Conservation (phyloP, 345 rosid species). For the Anacardium occidentale region DNA sequence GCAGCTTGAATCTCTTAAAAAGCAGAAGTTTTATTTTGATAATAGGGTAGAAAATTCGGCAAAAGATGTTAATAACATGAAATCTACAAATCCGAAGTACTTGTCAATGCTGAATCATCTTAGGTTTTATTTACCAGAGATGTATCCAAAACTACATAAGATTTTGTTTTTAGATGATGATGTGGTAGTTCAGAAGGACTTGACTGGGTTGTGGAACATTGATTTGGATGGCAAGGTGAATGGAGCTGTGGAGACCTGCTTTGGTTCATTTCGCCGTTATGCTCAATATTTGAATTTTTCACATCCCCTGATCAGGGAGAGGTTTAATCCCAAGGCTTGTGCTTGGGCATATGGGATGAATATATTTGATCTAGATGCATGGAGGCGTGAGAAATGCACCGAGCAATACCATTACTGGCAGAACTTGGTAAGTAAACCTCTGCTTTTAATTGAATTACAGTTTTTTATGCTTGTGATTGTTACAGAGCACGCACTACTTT, state of each 20-base stretch:
- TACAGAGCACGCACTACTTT: background rate
- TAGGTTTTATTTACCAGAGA: constrained; percentile 85
- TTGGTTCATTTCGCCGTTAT: constrained; percentile 87
- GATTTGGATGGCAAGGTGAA: constrained; percentile 88
- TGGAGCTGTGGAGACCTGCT: constrained; percentile 93
- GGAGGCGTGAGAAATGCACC: constrained; percentile 49
- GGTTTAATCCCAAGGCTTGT: constrained; percentile 73
- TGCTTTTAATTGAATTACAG: background rate
- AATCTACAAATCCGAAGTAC: constrained; percentile 60
- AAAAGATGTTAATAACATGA: constrained; percentile 36
- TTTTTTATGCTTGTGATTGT: background rate
- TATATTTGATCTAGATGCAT: constrained; percentile 83
- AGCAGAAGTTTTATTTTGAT: constrained; percentile 52
- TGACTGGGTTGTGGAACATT: constrained; percentile 78
- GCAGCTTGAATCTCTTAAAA: constrained; percentile 65
- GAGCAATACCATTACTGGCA: constrained; percentile 43
- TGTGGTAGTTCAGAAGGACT: constrained; percentile 92
- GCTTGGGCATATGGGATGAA: constrained; percentile 63
- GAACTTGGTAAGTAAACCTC: constrained; percentile 31
- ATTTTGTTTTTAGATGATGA: constrained; percentile 84
- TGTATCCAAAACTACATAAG: constrained; percentile 80
- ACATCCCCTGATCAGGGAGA: constrained; percentile 67
- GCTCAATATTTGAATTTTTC: constrained; percentile 71
- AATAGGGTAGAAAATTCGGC: constrained; percentile 45
- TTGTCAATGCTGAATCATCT: constrained; percentile 75